Evolutionary conservation across 768 basidiomycete genomes (phyloP).

Genomic region (Leccinum aurantiacum): DNA sequence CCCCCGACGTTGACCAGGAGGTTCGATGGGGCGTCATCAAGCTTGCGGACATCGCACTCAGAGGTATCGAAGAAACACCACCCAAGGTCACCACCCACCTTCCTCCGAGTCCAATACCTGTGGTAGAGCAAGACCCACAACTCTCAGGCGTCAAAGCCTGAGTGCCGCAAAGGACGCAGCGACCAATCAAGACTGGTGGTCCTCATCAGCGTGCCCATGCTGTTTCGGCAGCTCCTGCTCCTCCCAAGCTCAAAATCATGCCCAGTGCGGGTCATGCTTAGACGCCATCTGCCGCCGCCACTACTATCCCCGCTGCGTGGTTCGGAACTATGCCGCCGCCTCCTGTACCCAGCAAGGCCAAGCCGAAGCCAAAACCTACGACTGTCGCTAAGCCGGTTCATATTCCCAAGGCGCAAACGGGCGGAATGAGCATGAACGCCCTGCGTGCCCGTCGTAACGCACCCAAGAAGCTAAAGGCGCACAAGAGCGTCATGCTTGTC

Average conservation of each 20-base stretch:
- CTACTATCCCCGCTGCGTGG: constrained; percentile 10
- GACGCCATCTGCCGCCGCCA: constrained; percentile 19
- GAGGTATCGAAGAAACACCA: constrained; percentile 76
- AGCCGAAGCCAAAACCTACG: constrained; percentile 25
- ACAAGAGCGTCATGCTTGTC: constrained; percentile 76
- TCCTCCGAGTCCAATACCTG: constrained; percentile 57
- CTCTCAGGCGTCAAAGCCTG: constrained; percentile 49
- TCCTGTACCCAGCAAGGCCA: constrained; percentile 28
- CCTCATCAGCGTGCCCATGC: constrained; percentile 33
- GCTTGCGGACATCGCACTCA: constrained; percentile 84
- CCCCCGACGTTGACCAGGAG: constrained; percentile 78
- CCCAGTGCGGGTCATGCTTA: constrained; percentile 19
- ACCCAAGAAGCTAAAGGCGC: constrained; percentile 72
- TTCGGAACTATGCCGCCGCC: constrained; percentile 30
- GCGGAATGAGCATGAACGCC: constrained; percentile 77
- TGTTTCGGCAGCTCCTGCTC: constrained; percentile 29
- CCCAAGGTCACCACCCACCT: constrained; percentile 89
- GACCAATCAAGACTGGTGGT: constrained; percentile 37
- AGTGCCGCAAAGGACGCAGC: constrained; percentile 39
- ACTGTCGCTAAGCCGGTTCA: constrained; percentile 42
- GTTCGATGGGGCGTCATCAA: constrained; percentile 92
- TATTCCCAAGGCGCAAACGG: constrained; percentile 67
- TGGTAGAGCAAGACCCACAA: constrained; percentile 57
- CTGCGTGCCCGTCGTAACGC: constrained; percentile 72
- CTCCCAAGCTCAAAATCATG: constrained; percentile 57